phyloP scores from a whole-genome alignment of 345 rosid species.

The Arabidopsis suecica region DNA sequence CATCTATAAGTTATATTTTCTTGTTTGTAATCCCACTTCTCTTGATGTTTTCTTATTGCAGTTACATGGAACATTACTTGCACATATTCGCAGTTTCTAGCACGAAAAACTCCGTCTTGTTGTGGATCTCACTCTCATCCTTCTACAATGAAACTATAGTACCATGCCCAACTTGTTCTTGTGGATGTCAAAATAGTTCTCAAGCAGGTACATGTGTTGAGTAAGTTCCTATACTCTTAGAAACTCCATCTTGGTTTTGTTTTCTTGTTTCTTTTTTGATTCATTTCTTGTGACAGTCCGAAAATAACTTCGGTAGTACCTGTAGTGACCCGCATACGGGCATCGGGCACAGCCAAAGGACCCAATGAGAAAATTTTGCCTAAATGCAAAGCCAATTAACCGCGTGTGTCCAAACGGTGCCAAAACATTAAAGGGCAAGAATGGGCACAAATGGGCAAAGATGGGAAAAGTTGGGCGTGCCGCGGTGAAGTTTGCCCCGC shows the following conservation, averaged over 20 bases:
- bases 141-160: constrained; percentile 79
- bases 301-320: constrained; percentile 71
- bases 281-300: constrained; percentile 40
- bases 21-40: constrained; percentile 7
- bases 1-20: background rate
- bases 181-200: constrained; percentile 72
- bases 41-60: constrained; percentile 41
- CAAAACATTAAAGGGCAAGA: too few relatives aligned
- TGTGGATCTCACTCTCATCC: constrained; percentile 92
- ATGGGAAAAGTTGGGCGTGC: too few relatives aligned
- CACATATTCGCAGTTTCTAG: constrained; percentile 83
- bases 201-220: constrained; percentile 65
- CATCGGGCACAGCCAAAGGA: too few relatives aligned
- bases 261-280: background rate
- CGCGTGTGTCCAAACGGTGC: too few relatives aligned
- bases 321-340: too few relatives aligned
- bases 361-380: too few relatives aligned
- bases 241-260: constrained; percentile 17
- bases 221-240: constrained; percentile 57
- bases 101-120: constrained; percentile 76
- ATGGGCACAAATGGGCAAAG: too few relatives aligned
- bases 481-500: too few relatives aligned
- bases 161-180: constrained; percentile 78
- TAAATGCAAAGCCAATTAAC: too few relatives aligned
- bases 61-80: constrained; percentile 98